These are phyloP conservation scores for Ceratocystiopsis sp. DNA, from an alignment of 2,329 filamentous ascomycete species.

Conservation along the genomic window DNA sequence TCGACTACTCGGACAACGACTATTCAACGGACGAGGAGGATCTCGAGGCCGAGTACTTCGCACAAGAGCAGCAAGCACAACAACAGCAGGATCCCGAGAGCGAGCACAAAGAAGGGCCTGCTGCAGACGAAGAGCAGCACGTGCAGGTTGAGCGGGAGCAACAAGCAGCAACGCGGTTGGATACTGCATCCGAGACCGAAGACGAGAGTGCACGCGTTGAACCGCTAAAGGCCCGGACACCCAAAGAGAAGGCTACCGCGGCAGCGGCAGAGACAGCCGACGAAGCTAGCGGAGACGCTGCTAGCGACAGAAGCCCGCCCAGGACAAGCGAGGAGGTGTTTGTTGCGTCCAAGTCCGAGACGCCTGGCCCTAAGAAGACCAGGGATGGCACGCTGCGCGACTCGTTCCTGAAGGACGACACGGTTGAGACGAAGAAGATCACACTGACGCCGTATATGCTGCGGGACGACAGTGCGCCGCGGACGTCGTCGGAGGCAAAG, in stretches of 20 bases:
- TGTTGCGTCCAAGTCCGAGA: conserved; percentile 31
- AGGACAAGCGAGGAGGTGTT: conserved; percentile 52
- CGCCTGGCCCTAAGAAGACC: conserved; percentile 38
- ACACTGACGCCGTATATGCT: conserved; percentile 85
- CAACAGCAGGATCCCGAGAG: conserved; percentile 11
- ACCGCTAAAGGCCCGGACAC: conserved; percentile 31
- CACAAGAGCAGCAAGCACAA: conserved; percentile 16
- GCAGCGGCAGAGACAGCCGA: conserved; percentile 18
- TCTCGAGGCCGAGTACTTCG: conserved; percentile 21
- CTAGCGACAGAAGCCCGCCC: conserved; percentile 5
- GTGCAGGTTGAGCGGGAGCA: conserved; percentile 15
- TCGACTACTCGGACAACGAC: conserved; percentile 74
- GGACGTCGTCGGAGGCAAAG: conserved; percentile 37
- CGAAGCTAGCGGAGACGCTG: background rate
- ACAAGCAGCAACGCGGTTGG: too few relatives aligned
- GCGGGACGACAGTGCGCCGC: conserved; percentile 52
- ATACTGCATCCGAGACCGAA: conserved; percentile 8
- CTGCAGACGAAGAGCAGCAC: conserved; percentile 7
- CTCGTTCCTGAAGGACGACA: conserved; percentile 95
- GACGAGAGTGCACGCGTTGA: conserved; percentile 40
- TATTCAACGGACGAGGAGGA: conserved; percentile 66
- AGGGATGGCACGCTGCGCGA: conserved; percentile 78
- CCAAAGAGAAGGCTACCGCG: conserved; percentile 20
- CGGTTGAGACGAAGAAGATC: conserved; percentile 90
- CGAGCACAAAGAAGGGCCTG: too few relatives aligned